A percentile compares a stretch with the other conserved stretches of the same genome.
Evolutionary conservation across 495 filamentous ascomycete genomes (phyloP).

Genomic region (Penicillium coprophilum): DNA sequence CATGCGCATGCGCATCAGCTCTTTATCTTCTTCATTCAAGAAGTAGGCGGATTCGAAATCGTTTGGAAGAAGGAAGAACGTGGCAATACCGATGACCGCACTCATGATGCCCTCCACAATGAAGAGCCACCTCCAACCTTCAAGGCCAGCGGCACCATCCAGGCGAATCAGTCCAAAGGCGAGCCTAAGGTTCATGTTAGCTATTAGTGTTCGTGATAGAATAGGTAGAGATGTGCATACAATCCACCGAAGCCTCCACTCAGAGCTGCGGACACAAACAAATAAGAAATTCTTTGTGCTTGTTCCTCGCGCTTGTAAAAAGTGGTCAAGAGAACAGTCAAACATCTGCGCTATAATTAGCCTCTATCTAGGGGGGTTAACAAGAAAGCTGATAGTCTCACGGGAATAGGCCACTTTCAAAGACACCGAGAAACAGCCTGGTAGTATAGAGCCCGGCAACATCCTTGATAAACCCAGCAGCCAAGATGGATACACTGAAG

Average conservation of each 20-base stretch:
- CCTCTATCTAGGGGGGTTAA: slow-evolving; percentile 16
- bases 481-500: slow-evolving; percentile 35
- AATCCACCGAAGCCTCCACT: slow-evolving; percentile 29
- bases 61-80: slow-evolving; percentile 20
- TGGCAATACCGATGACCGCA: slow-evolving; percentile 15
- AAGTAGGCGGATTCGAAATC: slow-evolving; percentile 19
- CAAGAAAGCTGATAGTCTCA: slow-evolving; percentile 20
- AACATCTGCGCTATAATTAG: slow-evolving; percentile 23
- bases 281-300: slow-evolving; percentile 20
- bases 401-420: slow-evolving; percentile 36
- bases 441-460: slow-evolving; percentile 35
- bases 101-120: slow-evolving; percentile 39
- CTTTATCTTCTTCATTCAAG: slow-evolving; percentile 19
- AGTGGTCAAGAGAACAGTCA: slow-evolving; percentile 32
- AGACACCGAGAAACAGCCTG: slow-evolving; percentile 33
- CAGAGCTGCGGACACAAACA: slow-evolving; percentile 31
- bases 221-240: not conserved
- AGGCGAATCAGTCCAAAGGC: slow-evolving; percentile 38
- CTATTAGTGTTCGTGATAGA: not conserved
- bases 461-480: slow-evolving; percentile 29
- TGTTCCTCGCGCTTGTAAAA: slow-evolving; percentile 23
- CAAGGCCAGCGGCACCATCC: slow-evolving; percentile 30
- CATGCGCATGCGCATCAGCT: slow-evolving; percentile 18
- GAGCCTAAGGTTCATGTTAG: slow-evolving; percentile 15
- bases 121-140: slow-evolving; percentile 46